Percentiles rank a stretch among this genome's conserved stretches.
Conservation (phyloP, 179 eudicot species). For the Camellia oleifera region DNA sequence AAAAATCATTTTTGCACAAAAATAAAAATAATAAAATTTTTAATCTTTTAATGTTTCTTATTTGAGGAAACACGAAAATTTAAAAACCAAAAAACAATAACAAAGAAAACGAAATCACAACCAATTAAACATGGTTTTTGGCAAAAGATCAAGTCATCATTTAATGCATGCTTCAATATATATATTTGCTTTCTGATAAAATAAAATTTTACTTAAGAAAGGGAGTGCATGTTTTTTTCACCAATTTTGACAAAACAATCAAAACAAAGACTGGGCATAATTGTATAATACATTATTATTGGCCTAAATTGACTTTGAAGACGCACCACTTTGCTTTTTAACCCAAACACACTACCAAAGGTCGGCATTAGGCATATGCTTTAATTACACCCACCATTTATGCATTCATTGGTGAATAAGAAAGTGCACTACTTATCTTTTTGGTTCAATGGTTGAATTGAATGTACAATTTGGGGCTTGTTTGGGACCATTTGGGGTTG, state of each 20-base stretch:
- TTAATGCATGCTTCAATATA: not conserved
- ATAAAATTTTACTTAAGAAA: not conserved
- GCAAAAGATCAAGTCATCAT: not conserved
- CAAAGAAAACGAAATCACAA: too few relatives aligned
- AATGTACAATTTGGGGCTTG: not conserved
- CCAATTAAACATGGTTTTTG: too few relatives aligned
- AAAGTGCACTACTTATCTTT: not conserved
- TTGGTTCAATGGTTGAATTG: not conserved
- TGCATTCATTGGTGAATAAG: not conserved
- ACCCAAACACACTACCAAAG: not conserved
- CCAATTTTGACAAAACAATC: not conserved
- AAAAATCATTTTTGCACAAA: too few relatives aligned
- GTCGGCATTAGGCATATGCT: not conserved
- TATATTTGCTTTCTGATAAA: too few relatives aligned
- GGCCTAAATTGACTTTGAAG: not conserved
- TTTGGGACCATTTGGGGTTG: not conserved
- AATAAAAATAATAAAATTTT: too few relatives aligned
- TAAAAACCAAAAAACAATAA: too few relatives aligned
- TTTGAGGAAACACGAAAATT: too few relatives aligned
- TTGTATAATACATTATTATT: not conserved
- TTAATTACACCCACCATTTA: not conserved
- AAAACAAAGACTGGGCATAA: not conserved
- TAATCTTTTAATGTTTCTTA: too few relatives aligned
- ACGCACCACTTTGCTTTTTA: not conserved
- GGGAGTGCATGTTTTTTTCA: not conserved